Evolutionary conservation across 2,329 filamentous ascomycete genomes (phyloP), one percentile per base, ranked within the genome.

Genomic region (Aspergillus fijiensis): DNA sequence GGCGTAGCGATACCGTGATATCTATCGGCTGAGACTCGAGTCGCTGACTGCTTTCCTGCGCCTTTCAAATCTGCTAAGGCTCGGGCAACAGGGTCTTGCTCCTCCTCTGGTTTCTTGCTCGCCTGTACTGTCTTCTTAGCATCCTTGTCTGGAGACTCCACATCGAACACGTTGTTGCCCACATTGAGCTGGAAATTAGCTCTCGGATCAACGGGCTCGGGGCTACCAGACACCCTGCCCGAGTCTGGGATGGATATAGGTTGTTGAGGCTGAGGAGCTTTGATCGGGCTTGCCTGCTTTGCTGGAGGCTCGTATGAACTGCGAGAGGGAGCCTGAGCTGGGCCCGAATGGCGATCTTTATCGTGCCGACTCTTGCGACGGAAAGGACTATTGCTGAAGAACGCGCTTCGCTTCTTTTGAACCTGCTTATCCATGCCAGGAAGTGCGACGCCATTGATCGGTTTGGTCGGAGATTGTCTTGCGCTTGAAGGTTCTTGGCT

Each of bases 311-410:
- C 81, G 83, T 84, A 87, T 12, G 82, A 84, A 64, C 82, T 85
- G 49, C 84, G 79, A 59, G 77, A 72, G 31, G 75, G 69, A 4
- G 75, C 66, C n/a, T 78, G 75, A 55, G 71, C 63, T 57, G 73
- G 63, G 19, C 74, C 69, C 14, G 68, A 68, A 50, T 76, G 73
- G 39, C 75, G 72, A 35, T 81, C 91, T 69, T 91, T 93, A 57
- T 89, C 87, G 64, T 86, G 86, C 69, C 89, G 92, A 73, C 93
- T 96, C 85, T 96, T 96, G 58, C 94, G 87, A 33, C 93, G 85
- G 80, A 99, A 99, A 0, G 94, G 94, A 71, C 94, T 90, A 68
- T 92, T 92, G 74, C 93, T 91, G 79, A 99, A 96, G 77, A 98
- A 97, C 0, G 91, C 90, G 61, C 91, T 96, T 75, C 86, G 87